Conservation (phyloP, 108 stramenopile species). For the Nannochloropsis oceanica region DNA sequence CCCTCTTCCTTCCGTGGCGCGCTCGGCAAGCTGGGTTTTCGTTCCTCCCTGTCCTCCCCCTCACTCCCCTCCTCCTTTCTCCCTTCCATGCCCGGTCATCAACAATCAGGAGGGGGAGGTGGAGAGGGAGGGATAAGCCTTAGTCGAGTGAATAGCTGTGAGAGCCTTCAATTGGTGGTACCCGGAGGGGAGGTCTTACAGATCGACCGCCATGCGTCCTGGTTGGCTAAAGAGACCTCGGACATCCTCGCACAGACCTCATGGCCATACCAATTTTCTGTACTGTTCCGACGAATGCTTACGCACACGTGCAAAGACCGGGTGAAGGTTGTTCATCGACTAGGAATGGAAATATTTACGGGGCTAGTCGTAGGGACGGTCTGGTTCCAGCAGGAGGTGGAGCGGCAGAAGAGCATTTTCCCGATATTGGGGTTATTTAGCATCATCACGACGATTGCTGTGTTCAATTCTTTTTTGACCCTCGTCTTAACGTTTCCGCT, state of each 20-base stretch:
- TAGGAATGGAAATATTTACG: background rate
- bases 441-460: background rate
- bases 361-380: background rate
- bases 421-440: background rate
- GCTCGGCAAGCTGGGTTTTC: background rate
- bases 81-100: no score
- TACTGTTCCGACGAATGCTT: background rate
- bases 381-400: background rate
- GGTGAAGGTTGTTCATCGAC: background rate
- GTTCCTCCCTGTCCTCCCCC: background rate
- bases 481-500: background rate
- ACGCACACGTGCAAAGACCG: background rate
- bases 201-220: background rate
- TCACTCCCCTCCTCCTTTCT: background rate
- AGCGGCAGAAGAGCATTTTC: background rate
- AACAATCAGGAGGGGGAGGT: background rate
- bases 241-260: background rate
- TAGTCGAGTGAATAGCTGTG: background rate
- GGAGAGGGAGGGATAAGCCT: background rate
- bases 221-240: background rate
- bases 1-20: background rate
- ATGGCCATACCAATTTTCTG: background rate
- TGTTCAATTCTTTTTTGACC: background rate
- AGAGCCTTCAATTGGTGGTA: background rate
- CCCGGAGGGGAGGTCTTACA: background rate